phyloP scores from a whole-genome alignment of 2,329 filamentous ascomycete genomes.

The Cercospora zeina region DNA sequence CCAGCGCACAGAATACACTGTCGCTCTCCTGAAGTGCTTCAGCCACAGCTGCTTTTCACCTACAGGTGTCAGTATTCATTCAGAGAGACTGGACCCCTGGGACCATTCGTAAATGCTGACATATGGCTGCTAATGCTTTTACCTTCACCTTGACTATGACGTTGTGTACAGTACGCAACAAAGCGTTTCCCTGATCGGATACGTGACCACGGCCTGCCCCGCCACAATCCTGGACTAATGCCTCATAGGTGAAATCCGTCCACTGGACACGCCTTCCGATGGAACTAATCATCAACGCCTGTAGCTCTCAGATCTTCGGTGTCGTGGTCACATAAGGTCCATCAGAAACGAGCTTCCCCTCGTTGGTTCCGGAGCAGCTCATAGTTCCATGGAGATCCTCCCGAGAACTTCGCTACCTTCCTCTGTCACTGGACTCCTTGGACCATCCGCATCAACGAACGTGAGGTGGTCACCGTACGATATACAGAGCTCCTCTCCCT shows the following conservation, averaged over 20 bases:
- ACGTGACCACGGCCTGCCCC: neutral
- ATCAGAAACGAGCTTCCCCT: neutral
- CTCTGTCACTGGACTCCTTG: constrained; percentile 29
- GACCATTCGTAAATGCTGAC: neutral
- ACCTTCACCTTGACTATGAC: neutral
- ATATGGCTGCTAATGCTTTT: neutral
- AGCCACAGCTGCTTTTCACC: neutral
- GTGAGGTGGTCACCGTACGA: constrained; percentile 52
- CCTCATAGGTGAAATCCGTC: neutral
- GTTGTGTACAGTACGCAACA: neutral
- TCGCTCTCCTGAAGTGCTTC: neutral
- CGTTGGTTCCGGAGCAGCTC: neutral
- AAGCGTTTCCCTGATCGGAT: neutral
- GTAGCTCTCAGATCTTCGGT: neutral
- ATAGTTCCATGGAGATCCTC: constrained; percentile 37
- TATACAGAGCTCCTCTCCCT: constrained; percentile 59
- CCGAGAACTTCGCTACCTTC: constrained; percentile 45
- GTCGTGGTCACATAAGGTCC: neutral
- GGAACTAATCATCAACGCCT: neutral
- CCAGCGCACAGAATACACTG: neutral
- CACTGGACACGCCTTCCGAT: neutral
- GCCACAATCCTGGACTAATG: neutral
- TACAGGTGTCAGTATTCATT: neutral
- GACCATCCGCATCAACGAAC: constrained; percentile 48
- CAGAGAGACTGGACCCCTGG: neutral